Evolutionary conservation across 2,329 filamentous ascomycete species (phyloP), one percentile per base, ranked within the genome.

Genomic region (Zymoseptoria tritici): DNA sequence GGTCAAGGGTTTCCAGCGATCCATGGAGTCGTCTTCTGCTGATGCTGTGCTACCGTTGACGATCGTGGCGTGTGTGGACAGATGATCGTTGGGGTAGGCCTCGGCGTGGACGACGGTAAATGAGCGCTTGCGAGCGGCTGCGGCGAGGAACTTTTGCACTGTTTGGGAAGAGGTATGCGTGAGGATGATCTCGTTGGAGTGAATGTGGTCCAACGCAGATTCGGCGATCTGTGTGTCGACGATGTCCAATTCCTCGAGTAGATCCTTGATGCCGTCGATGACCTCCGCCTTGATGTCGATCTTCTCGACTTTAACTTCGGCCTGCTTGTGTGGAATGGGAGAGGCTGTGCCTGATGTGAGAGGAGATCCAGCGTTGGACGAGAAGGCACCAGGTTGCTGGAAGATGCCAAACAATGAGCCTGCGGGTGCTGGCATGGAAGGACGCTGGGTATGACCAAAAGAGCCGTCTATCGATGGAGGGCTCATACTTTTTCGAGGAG

Each of bases 151-250:
- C 59, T 87, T 89, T 72, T 97, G 91, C 6, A 97, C 90, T 0
- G 90, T 96, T 36, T 85, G 83, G 0, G 91, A 93, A 1, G 91
- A 91, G 52, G 90, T 89, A 73, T 96, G 88, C 8, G 92, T 92
- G 62, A 99, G 84, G 63, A 99, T 90, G 67, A 92, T 88, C 74
- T 99, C 93, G 71, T 93, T 91, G 1, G 90, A 89, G 72, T 96
- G 90, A 64, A 99, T 96, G 74, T 97, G 90, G 54, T 95, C 90
- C 64, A 96, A 88, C 2, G 92, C 90, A 65, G 91, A 89, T 21
- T 86, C 85, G 1, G 93, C 90, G 68, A 99, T 95, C 75, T 96
- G 91, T 70, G 96, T 91, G 72, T 97, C 94, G 7, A 91, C 91
- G 71, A 93, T 89, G 65, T 89, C 88, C 59, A 99, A 86, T 76